Percentiles rank a stretch among this genome's conserved stretches.
These are phyloP conservation scores for Aspergillus haitiensis DNA, from an alignment of 495 filamentous ascomycete species.

Conservation along the genomic window DNA sequence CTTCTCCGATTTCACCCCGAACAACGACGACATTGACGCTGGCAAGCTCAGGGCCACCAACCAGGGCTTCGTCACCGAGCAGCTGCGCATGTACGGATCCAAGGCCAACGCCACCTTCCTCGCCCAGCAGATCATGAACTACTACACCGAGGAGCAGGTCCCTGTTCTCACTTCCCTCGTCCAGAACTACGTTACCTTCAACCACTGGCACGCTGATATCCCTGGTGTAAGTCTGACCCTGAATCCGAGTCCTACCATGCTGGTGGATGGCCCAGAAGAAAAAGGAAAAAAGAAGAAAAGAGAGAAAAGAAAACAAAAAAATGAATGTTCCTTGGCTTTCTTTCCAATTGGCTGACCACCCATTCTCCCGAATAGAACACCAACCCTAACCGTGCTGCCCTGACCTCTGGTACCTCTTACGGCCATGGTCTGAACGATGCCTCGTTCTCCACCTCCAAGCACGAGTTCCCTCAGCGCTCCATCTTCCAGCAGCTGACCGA, in stretches of 20 bases:
- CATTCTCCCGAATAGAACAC: slow-evolving; percentile 34
- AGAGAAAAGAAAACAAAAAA: not conserved
- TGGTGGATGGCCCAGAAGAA: too few relatives aligned
- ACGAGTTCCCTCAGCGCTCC: slow-evolving; percentile 41
- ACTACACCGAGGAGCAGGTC: slow-evolving; percentile 51
- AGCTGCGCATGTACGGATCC: slow-evolving; percentile 36
- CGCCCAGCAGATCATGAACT: slow-evolving; percentile 50
- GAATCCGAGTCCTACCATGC: not conserved
- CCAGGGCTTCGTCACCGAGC: slow-evolving; percentile 52
- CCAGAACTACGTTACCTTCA: slow-evolving; percentile 54
- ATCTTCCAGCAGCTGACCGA: slow-evolving; percentile 53
- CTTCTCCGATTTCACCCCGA: slow-evolving; percentile 45
- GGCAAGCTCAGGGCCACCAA: slow-evolving; percentile 37
- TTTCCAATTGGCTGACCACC: too few relatives aligned
- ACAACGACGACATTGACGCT: slow-evolving; percentile 37
- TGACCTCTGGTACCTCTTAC: slow-evolving; percentile 47
- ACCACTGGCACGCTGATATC: slow-evolving; percentile 52
- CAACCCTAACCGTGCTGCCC: slow-evolving; percentile 49
- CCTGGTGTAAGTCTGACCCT: slow-evolving; percentile 42
- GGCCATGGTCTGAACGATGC: slow-evolving; percentile 52
- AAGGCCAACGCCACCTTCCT: slow-evolving; percentile 37
- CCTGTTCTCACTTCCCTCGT: slow-evolving; percentile 48
- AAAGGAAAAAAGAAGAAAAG: too few relatives aligned
- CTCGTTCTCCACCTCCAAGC: slow-evolving; percentile 36
- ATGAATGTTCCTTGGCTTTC: too few relatives aligned